A percentile compares a stretch with the other conserved stretches of the same genome.
Conservation (phyloP, 805 yeast species). For the Saturnispora bothae region DNA sequence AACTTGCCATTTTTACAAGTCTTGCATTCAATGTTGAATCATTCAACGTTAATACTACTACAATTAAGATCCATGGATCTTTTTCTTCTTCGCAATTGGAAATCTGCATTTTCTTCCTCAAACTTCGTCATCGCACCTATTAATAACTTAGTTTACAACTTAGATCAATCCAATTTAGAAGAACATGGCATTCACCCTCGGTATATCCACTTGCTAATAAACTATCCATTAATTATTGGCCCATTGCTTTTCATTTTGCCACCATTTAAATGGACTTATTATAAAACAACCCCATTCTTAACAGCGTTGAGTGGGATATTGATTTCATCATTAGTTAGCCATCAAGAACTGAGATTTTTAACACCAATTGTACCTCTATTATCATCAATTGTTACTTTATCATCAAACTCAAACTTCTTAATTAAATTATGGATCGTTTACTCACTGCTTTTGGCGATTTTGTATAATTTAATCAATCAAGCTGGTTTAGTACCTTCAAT, state of each 20-base stretch:
- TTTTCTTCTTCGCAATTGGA: too few species aligned
- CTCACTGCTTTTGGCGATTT: constrained; percentile 44
- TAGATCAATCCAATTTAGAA: constrained; percentile 45
- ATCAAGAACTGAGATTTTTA: constrained; percentile 88
- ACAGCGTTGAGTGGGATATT: constrained; percentile 53
- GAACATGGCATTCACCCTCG: constrained; percentile 77
- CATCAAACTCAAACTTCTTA: constrained; percentile 16
- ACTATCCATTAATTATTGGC: constrained; percentile 74
- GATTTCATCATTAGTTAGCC: constrained; percentile 65
- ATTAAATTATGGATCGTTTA: constrained; percentile 49
- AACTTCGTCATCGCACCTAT: constrained; percentile 53
- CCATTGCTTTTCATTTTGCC: constrained; percentile 48
- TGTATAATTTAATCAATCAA: constrained; percentile 83
- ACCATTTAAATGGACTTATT: constrained; percentile 30
- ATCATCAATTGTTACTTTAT: constrained; percentile 37
- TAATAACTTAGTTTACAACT: constrained; percentile 69
- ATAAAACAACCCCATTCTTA: constrained; percentile 45
- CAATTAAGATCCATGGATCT: not conserved
- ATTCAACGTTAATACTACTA: constrained; percentile 3
- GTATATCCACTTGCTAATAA: constrained; percentile 63
- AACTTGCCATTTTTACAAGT: constrained; percentile 6
- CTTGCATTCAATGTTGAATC: not conserved
- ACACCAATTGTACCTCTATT: constrained; percentile 68
- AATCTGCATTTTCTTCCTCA: not conserved
- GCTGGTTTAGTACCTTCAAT: constrained; percentile 77